phyloP scores from a whole-genome alignment of 495 filamentous ascomycete species.

The Podospora bellae-mahoneyi region DNA sequence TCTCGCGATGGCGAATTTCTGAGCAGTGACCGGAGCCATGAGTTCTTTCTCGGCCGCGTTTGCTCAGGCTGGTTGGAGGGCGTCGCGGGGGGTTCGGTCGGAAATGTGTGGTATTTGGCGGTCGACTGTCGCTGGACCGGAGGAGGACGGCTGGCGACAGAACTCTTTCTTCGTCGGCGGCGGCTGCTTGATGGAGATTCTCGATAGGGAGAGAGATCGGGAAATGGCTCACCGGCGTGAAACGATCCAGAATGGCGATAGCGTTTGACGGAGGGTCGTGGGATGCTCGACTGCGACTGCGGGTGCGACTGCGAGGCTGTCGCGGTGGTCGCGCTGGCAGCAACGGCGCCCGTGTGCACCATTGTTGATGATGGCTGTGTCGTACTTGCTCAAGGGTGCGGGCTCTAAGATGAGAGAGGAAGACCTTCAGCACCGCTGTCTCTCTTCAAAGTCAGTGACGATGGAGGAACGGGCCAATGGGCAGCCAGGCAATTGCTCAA shows the following conservation, averaged over 20 bases:
- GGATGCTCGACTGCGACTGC: constrained; percentile 20
- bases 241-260: constrained; percentile 42
- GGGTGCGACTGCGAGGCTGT: constrained; percentile 20
- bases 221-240: constrained; percentile 48
- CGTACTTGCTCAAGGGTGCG: not conserved
- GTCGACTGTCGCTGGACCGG: constrained; percentile 59
- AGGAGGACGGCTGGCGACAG: constrained; percentile 13
- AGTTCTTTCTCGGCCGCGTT: not conserved
- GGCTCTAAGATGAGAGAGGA: too few species aligned
- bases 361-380: constrained; percentile 20
- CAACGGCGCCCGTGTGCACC: constrained; percentile 35
- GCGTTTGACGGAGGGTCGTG: constrained; percentile 20
- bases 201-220: constrained; percentile 29
- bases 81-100: constrained; percentile 81
- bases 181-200: constrained; percentile 10
- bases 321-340: constrained; percentile 28
- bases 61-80: constrained; percentile 36
- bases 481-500: constrained; percentile 1
- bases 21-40: constrained; percentile 13
- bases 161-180: constrained; percentile 17
- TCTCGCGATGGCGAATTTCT: constrained; percentile 17
- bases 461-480: not conserved
- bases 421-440: too few species aligned
- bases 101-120: constrained; percentile 91
- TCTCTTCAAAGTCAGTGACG: not conserved